These are phyloP conservation scores for Monascus purpureus DNA, from an alignment of 495 filamentous ascomycete species.

Conservation along the genomic window DNA sequence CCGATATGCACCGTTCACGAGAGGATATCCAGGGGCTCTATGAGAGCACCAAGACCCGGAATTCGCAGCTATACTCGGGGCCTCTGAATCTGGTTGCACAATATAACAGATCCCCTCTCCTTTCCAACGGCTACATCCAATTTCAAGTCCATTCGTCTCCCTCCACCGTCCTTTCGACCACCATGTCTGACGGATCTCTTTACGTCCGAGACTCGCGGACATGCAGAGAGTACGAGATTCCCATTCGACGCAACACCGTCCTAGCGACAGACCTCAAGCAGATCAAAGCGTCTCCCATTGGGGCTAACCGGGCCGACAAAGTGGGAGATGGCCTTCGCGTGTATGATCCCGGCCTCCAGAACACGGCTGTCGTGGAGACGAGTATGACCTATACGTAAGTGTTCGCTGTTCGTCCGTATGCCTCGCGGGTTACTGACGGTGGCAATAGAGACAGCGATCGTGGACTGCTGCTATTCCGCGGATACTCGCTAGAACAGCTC, in stretches of 20 bases:
- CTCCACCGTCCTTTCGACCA: no score
- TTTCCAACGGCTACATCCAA: no score
- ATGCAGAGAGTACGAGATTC: constrained; percentile 31
- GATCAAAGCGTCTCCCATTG: constrained; percentile 19
- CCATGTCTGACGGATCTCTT: constrained; percentile 21
- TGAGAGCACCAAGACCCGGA: no score
- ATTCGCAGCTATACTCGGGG: no score
- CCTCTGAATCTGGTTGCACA: no score
- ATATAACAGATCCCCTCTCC: no score
- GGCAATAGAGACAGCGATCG: constrained; percentile 16
- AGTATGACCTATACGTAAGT: constrained; percentile 40
- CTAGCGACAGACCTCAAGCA: constrained; percentile 32
- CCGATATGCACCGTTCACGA: no score
- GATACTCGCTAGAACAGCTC: constrained; percentile 18
- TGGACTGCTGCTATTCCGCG: constrained; percentile 17
- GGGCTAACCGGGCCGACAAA: constrained; percentile 12
- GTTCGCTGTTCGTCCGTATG: neutral
- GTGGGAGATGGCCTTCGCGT: constrained; percentile 27
- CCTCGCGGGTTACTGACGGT: neutral
- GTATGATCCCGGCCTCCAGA: constrained; percentile 39
- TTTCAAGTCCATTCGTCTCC: no score
- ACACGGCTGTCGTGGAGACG: constrained; percentile 37
- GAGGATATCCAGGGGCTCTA: no score
- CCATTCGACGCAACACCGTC: constrained; percentile 35
- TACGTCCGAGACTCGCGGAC: constrained; percentile 37